Evolutionary conservation across 1,139 yeast genomes (phyloP).

Genomic region (Lodderomyces metapsilosis): DNA sequence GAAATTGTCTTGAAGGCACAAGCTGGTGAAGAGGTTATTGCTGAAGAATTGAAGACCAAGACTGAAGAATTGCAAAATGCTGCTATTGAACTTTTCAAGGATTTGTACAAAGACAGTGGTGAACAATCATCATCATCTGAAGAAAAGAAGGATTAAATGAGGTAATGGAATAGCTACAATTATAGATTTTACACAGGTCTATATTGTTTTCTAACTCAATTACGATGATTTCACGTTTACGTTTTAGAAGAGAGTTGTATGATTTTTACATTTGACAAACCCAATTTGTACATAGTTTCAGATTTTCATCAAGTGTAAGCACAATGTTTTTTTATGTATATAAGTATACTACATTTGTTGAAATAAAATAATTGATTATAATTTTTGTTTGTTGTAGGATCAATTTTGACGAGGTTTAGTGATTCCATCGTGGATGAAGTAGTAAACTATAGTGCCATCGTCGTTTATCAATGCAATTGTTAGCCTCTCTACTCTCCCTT

Average conservation of each 20-base stretch:
- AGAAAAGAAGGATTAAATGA: slow-evolving; percentile 2
- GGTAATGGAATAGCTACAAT: too few species aligned
- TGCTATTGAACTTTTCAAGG: slow-evolving; percentile 91
- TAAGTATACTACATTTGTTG: neutral
- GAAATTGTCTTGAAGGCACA: slow-evolving; percentile 93
- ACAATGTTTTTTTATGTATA: neutral
- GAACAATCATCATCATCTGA: slow-evolving; percentile 17
- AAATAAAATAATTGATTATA: neutral
- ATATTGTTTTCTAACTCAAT: slow-evolving; percentile 1
- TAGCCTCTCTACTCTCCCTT: slow-evolving; percentile 35
- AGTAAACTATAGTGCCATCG: slow-evolving; percentile 70
- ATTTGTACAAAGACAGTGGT: slow-evolving; percentile 74
- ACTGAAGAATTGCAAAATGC: slow-evolving; percentile 91
- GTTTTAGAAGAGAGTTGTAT: neutral
- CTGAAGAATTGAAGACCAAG: slow-evolving; percentile 85
- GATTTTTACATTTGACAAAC: neutral
- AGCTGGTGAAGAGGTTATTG: slow-evolving; percentile 84
- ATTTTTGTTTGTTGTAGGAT: neutral
- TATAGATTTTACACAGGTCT: neutral
- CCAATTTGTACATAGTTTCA: neutral
- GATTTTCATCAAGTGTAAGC: neutral
- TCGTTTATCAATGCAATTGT: slow-evolving; percentile 57
- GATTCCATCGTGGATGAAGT: slow-evolving; percentile 61
- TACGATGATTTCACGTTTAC: neutral
- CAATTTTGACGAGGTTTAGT: slow-evolving; percentile 57